Evolutionary conservation across 2,329 filamentous ascomycete species (phyloP), one percentile per base, ranked within the genome.

Genomic region (Cladosporium sp.): DNA sequence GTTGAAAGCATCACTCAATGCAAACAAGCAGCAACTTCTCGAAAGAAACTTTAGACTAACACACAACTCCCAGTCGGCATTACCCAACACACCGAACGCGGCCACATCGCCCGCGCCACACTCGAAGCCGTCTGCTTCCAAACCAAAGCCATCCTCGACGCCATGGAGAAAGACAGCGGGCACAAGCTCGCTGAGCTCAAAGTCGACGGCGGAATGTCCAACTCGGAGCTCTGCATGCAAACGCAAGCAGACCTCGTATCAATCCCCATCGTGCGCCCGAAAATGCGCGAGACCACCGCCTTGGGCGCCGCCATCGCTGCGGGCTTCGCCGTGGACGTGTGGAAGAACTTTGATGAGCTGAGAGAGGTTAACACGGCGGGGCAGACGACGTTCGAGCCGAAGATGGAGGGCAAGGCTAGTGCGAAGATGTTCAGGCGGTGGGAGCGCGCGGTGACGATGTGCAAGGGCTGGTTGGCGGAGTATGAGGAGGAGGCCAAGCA

Each of bases 81-180:
- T 64, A 76, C 75, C 32, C 72, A 93, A 72, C 90, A 93, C 79
- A 97, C 93, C 0, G 85, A 92, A 74, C 89, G 89, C 71, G 91
- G 91, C 18, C 93, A 97, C 76, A 92, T 97, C 72, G 92, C 92
- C 53, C 89, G 93, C 67, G 93, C 93, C 39, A 96, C 93, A 0
- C 86, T 97, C 62, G 93, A 97, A 79, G 92, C 93, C 5, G 93
- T 91, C 43, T 96, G 93, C 81, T 96, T 91, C 83, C 93, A 97
- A 79, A 96, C 92, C 26, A 93, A 93, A 72, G 93, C 93, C 25
- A 96, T 97, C 72, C 85, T 97, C 26, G 89, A 95, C 74, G 92
- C 93, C 68, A 97, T 97, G 93, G 91, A 91, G 74, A 88, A 89
- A 71, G 93, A 96, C 79, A 93, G 89, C 62, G 88, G 89, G 39